Evolutionary conservation across 1,139 yeast genomes (phyloP), one percentile per base, ranked within the genome.

Genomic region (Yamadazyma dendronema): DNA sequence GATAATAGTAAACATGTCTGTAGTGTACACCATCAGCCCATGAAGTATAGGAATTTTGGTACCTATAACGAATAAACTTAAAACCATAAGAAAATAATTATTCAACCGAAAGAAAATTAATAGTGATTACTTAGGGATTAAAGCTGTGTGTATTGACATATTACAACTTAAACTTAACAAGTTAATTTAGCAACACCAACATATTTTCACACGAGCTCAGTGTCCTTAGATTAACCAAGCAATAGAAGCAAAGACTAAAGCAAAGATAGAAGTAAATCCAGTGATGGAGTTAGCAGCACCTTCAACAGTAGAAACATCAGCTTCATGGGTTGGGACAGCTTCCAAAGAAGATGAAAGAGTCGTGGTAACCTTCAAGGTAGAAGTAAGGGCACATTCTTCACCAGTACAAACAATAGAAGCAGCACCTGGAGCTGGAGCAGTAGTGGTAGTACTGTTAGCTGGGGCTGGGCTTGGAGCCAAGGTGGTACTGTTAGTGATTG

Each of bases 341-440:
- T 34, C 30, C 36, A 55, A 52, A 41, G 59, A 48, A 23, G 43
- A 43, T 30, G 62, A 53, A 28, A 40, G 39, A 30, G 45, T 40
- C 34, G 47, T 47, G 29, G 47, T 45, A 28, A 46, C 23, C 25
- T 41, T 48, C 23, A 49, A 36, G 27, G 56, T 50, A 22, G 44
- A 39, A 28, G 61, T 56, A 21, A 38, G 26, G 26, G 38, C 49
- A 42, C 57, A 49, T 33, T 57, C 55, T 16, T 61, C 48, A 36
- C 55, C 58, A 25, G 54, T 49, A 34, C 57, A 48, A 19, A 44
- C 46, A 33, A 50, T 31, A 44, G 64, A 54, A 46, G 54, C 55
- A 50, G 56, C 44, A 50, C 56, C 44, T 41, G 54, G 54, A 12
- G 56, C 48, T 36, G 61, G 54, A 28, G 65, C 49, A 19, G 64